Percentiles rank a stretch among this genome's conserved stretches.
Conservation (phyloP, 2,329 filamentous ascomycete species). For the Penicillium paneum region DNA sequence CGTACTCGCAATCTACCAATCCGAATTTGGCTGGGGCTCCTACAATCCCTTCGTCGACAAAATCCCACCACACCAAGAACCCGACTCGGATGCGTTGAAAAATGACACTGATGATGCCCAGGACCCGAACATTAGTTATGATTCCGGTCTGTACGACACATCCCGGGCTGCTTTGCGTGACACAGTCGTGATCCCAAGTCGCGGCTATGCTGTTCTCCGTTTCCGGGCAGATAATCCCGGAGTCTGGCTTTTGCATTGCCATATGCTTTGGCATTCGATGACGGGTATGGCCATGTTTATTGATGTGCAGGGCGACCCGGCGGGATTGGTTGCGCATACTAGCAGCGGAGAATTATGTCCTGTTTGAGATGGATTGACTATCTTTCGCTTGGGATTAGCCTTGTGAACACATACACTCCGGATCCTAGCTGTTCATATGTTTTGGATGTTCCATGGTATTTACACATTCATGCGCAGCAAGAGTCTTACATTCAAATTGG, state of each 20-base stretch:
- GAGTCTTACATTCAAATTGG: slow-evolving; percentile 52
- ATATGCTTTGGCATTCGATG: slow-evolving; percentile 52
- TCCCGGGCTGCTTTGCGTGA: slow-evolving; percentile 49
- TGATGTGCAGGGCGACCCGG: slow-evolving; percentile 28
- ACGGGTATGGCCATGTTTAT: slow-evolving; percentile 46
- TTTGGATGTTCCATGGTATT: slow-evolving; percentile 25
- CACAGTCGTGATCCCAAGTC: slow-evolving; percentile 53
- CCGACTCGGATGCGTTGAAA: not conserved
- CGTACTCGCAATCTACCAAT: slow-evolving; percentile 29
- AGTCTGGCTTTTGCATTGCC: slow-evolving; percentile 51
- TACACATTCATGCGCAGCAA: slow-evolving; percentile 51
- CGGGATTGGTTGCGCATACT: slow-evolving; percentile 19
- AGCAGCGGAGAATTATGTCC: not conserved
- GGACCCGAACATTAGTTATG: slow-evolving; percentile 12
- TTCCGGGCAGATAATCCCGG: slow-evolving; percentile 56
- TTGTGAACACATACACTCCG: not conserved
- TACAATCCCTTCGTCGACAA: slow-evolving; percentile 37
- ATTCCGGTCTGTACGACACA: slow-evolving; percentile 32
- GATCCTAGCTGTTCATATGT: not conserved
- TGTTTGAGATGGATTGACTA: not conserved
- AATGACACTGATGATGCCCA: slow-evolving; percentile 18
- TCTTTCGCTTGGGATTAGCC: not conserved
- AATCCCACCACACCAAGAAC: slow-evolving; percentile 20
- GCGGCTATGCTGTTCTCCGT: slow-evolving; percentile 55
- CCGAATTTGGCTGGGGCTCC: slow-evolving; percentile 36